Evolutionary conservation across 2,329 filamentous ascomycete genomes (phyloP), one percentile per base, ranked within the genome.

Genomic region (Fusarium subglutinans): DNA sequence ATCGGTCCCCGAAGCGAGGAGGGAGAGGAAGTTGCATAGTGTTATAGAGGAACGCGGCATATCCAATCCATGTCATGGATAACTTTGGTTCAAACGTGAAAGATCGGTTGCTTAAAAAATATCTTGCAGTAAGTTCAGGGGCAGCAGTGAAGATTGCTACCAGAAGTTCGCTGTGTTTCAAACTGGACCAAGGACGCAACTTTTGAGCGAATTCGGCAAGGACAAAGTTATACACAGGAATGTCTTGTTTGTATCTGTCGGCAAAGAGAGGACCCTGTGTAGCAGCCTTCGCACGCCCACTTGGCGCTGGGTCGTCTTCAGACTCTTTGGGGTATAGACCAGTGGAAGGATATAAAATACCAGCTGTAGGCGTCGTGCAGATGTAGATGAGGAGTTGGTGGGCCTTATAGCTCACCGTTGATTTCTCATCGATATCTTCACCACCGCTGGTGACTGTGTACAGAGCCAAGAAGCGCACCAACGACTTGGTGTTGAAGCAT

Each of bases 41-140:
- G 69, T 93, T 93, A 82, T 97, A 97, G 10, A 99, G 84, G 71
- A 98, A 94, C 0, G 95, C 91, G 1, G 95, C 94, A 80, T 97
- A 98, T 47, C 96, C 95, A 75, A 98, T 93, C 96, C 96, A 99
- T 0, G 95, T 96, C 50, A 95, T 92, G 7, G 95, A 96, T 10
- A 97, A 87, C 79, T 98, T 98, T 0, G 96, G 95, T 47, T 98
- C 95, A 72, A 97, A 94, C 1, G 92, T 90, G 78, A 98, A 96
- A 61, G 92, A 90, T 69, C 89, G 91, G 79, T 94, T 95, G 79
- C 90, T 91, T 48, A 91, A 87, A 79, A 98, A 98, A 81, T 97
- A 99, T 78, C 95, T 91, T 48, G 94, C 93, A 4, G 97, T 90
- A 7, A 98, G 87, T 82, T 98, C 96, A 2, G 97, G 96, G 0